Base-by-base conservation (phyloP, 371 early-diverging fungal species). In the Saksenaea vasiformis region DNA sequence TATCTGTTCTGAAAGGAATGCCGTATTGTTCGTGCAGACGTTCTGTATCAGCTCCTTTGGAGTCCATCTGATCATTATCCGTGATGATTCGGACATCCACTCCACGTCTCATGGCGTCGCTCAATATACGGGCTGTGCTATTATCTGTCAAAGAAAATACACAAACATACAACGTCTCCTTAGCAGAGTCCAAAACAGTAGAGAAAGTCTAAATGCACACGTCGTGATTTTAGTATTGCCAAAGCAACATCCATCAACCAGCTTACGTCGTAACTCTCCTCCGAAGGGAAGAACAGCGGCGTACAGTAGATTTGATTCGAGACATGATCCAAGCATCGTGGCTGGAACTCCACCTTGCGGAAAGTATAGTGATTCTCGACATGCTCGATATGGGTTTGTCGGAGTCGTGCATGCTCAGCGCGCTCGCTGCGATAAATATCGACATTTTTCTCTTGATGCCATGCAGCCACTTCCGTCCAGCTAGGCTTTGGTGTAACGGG, bases 61-160 rank as follows among this genome's bases (percentile, higher is more conserved):
- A 61, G 51, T 75, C 68, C 68, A 82, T 69, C 71, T 89, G 88
- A 31, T 85, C 88, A 69, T 89, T 85, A 64, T 89, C 89, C 7
- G 82, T 78, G 63, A 89, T 80, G 39, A 86, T 73, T 27, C 76
- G 75, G 62, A 86, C 82, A 59, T 79, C 77, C 5, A 86, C 80
- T 14, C 86, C 86, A n/a, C 85, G 83, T 3, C 79, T 60, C 19
- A 79, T 70, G 5, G 86, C 86, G 67, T 82, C 71, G 35, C 62
- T 58, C 38, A 86, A 65, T 8, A 80, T 82, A 39, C 72, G 69
- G 27, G 86, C 85, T 3, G 84, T 79, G 5, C 80, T 80, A 54
- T 84, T 79, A 56, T 86, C 86, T 5, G 86, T 86, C 63, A 86
- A 66, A 36, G 84, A 84, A 65, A 77, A 86, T 11, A 86, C 79